Evolutionary conservation across 768 basidiomycete genomes (phyloP).

Genomic region (Auricularia heimuer): DNA sequence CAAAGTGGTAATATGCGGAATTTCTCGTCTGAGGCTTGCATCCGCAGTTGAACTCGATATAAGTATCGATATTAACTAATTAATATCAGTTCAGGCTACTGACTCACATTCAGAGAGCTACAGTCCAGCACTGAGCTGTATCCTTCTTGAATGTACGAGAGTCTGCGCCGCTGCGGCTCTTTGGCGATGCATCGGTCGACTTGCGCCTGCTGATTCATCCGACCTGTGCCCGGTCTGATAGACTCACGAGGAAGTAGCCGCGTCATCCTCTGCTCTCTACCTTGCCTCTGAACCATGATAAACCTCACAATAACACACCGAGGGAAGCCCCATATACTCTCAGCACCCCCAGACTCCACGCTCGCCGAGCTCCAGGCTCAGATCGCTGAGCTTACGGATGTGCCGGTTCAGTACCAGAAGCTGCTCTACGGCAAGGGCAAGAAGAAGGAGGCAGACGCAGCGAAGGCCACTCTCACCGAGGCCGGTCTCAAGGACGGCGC

Average conservation of each 20-base stretch:
- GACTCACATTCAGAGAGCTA: no score
- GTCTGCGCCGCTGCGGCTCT: no score
- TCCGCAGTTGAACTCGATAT: no score
- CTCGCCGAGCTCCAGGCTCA: constrained; percentile 39
- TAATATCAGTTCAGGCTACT: no score
- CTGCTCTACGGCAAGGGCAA: constrained; percentile 59
- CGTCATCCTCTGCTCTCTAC: neutral
- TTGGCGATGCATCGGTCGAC: no score
- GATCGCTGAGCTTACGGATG: constrained; percentile 54
- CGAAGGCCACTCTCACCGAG: constrained; percentile 27
- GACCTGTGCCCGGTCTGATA: no score
- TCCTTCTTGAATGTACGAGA: no score
- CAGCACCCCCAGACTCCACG: constrained; percentile 39
- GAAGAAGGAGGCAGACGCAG: constrained; percentile 23
- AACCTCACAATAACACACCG: constrained; percentile 7
- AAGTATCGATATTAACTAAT: no score
- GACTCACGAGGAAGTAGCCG: neutral
- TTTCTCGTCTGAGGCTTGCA: no score
- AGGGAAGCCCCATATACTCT: constrained; percentile 28
- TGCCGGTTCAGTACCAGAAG: constrained; percentile 60
- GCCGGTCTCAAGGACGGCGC: constrained; percentile 53
- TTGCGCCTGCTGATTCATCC: no score
- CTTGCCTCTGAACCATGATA: neutral
- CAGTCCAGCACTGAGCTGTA: no score
- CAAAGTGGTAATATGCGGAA: no score